phyloP scores from a whole-genome alignment of 306 rosid genomes.

The Vigna unguiculata region DNA sequence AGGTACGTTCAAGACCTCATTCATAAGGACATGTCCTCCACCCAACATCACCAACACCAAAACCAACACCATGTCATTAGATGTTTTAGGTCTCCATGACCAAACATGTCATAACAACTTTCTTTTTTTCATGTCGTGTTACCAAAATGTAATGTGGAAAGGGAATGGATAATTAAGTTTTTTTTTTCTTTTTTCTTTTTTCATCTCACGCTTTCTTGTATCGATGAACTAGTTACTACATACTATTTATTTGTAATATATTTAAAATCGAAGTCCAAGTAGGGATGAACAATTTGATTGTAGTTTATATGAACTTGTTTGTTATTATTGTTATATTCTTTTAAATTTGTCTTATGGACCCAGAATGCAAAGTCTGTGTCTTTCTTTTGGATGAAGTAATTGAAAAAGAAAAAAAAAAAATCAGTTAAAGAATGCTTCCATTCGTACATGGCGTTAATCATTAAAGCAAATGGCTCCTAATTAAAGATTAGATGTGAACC shows the following conservation, averaged over 20 bases:
- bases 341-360: not conserved
- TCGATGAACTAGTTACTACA: not conserved
- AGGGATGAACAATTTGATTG: not conserved
- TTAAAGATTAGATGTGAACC: slow-evolving; percentile 1
- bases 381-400: slow-evolving; percentile 9
- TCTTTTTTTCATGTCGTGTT: not conserved
- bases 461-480: not conserved
- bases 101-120: not conserved
- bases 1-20: slow-evolving; percentile 66
- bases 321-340: not conserved
- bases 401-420: not conserved
- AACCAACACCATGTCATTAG: slow-evolving; percentile 35
- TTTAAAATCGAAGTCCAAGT: not conserved
- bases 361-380: slow-evolving; percentile 14
- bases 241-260: too few relatives aligned
- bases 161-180: not conserved
- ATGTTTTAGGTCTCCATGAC: slow-evolving; percentile 9
- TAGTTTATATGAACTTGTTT: not conserved
- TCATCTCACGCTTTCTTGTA: not conserved
- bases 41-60: slow-evolving; percentile 42
- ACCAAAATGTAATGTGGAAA: slow-evolving; percentile 15
- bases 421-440: not conserved
- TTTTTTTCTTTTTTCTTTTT: not conserved
- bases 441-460: not conserved
- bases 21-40: slow-evolving; percentile 54